These are phyloP conservation scores for Hsuehochloa calcarea DNA, from an alignment of 176 grass and related monocot genomes.

Conservation along the genomic window DNA sequence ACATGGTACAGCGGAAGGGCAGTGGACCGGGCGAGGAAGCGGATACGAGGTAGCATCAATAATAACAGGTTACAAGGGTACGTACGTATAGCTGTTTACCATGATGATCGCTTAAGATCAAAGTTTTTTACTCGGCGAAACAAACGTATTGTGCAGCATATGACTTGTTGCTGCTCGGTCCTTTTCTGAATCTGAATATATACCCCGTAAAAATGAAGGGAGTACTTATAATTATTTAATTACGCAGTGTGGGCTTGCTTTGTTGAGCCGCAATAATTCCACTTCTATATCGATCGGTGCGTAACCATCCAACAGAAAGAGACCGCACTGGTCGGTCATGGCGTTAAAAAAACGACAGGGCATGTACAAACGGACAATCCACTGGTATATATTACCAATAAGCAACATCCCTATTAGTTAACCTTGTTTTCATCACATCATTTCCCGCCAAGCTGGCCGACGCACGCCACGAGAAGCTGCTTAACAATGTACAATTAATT, in stretches of 20 bases:
- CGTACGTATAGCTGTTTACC: background rate
- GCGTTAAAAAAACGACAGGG: background rate
- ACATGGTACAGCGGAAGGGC: background rate
- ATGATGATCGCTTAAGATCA: background rate
- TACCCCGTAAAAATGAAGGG: background rate
- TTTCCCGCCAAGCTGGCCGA: constrained; percentile 17
- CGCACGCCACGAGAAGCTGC: background rate
- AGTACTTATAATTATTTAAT: background rate
- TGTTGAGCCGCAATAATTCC: constrained; percentile 9
- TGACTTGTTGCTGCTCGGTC: background rate
- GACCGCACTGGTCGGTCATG: background rate
- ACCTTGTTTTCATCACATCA: background rate
- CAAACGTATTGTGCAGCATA: background rate
- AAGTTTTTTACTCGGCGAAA: background rate
- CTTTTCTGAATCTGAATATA: constrained; percentile 10
- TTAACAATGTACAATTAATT: background rate
- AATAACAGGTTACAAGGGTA: too few species aligned
- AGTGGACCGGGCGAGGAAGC: background rate
- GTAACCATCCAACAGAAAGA: background rate
- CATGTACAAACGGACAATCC: background rate
- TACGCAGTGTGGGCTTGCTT: constrained; percentile 8
- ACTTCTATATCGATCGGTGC: background rate
- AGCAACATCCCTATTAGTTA: background rate
- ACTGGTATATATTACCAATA: background rate
- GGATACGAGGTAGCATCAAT: background rate